Evolutionary conservation across 768 basidiomycete species (phyloP).

Genomic region (Panaeolus papilionaceus): DNA sequence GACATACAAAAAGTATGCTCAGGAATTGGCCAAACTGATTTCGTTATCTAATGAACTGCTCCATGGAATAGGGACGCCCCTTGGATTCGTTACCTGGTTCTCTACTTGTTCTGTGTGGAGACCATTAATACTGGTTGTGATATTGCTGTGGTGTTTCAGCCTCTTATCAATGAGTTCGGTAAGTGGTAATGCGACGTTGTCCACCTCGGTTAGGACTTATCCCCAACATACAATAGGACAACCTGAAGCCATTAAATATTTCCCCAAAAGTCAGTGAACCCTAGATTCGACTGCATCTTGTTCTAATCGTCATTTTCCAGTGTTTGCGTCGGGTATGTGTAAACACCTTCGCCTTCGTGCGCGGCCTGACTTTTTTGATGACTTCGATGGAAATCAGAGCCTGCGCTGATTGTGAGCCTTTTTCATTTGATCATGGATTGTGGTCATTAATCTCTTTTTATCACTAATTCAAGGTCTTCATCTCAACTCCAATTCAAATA

Average conservation of each 20-base stretch:
- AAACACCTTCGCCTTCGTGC: not conserved
- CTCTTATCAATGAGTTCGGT: conserved; percentile 50
- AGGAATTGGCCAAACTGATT: not conserved
- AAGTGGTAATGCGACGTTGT: conserved; percentile 2
- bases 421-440: conserved; percentile 3
- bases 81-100: conserved; percentile 45
- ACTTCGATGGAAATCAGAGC: conserved; percentile 32
- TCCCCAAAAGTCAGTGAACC: conserved; percentile 38
- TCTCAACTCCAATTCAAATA: conserved; percentile 54
- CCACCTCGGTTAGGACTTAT: not conserved
- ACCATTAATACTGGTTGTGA: conserved; percentile 50
- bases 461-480: conserved; percentile 37
- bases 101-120: conserved; percentile 49
- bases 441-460: not conserved
- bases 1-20: conserved; percentile 44
- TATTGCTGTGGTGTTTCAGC: conserved; percentile 53
- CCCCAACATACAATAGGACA: conserved; percentile 31
- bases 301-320: conserved; percentile 17
- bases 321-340: conserved; percentile 31
- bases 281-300: not conserved
- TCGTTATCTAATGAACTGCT: not conserved
- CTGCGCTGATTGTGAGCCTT: conserved; percentile 37
- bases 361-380: conserved; percentile 1
- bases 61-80: conserved; percentile 41
- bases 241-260: conserved; percentile 38